Base-by-base conservation (phyloP, 768 basidiomycete genomes). In the Mycena olivaceomarginata region DNA sequence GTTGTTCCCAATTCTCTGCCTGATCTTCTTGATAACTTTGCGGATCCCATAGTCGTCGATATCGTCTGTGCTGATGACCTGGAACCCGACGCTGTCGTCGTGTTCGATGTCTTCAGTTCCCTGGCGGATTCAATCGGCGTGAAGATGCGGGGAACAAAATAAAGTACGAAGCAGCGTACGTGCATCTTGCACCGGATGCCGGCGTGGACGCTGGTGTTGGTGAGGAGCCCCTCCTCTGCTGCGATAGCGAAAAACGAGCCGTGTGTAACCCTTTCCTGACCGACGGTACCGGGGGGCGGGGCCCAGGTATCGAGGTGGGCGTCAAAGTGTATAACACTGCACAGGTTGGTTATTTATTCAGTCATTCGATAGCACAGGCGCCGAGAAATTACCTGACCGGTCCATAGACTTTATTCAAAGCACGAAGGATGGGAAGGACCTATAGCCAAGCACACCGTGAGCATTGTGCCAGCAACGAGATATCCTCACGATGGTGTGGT, bases 171-270 rank as follows among this genome's bases (percentile, higher is more conserved):
- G 16, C 37, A 25, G 8, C 64, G 25, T 57, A 60, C 73, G 20
- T 43, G 10, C 63, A 72, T 53, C 37, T 74, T 57, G 22, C 73
- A 74, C 39, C 94, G 88, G 79, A 95, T 92, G 10, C 94, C 94
- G 16, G 92, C 94, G 81, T 95, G 94, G 12, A 95, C 89, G 74
- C 92, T 93, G 9, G 89, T 88, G 77, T 92, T 91, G 63, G 89
- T 85, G 82, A 95, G 87, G 25, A 94, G 89, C 3, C 90, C 90
- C 75, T 94, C 92, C 78, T 92, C 88, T 9, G 86, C 86, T 0
- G 94, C 94, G 48, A 92, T 82, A 83, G 89, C 88, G 85, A 95
- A 95, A 86, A 93, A 94, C 10, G 91, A 90, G 41, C 94, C 94
- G 77, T 95, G 94, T 13, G 88, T 93, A 77, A 94, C 86, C 70